phyloP scores from a whole-genome alignment of 345 rosid genomes.

The Aethionema arabicum region DNA sequence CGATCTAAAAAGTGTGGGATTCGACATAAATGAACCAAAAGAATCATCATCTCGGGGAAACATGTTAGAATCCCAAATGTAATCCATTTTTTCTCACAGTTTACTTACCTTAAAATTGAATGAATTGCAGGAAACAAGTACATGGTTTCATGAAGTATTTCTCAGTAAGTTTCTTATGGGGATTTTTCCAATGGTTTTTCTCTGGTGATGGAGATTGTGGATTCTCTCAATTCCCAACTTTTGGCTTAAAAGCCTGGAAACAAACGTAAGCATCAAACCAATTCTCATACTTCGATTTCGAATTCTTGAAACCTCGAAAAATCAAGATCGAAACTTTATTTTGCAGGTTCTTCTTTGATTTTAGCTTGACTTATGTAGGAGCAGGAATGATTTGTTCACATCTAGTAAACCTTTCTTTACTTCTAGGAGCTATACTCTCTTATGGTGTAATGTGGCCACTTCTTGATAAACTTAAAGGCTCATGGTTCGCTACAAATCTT shows the following conservation, averaged over 20 bases:
- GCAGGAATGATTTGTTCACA: conserved; percentile 96
- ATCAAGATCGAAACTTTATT: not conserved
- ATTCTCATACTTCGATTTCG: no score
- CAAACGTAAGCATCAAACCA: conserved; percentile 56
- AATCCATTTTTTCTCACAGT: not conserved
- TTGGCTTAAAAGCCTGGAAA: conserved; percentile 83
- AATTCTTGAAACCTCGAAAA: no score
- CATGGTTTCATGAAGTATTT: conserved; percentile 71
- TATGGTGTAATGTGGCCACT: conserved; percentile 93
- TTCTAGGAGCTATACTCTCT: conserved; percentile 80
- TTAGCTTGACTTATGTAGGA: conserved; percentile 79
- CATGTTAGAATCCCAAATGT: no score
- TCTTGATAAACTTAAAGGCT: conserved; percentile 60
- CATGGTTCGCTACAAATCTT: conserved; percentile 65
- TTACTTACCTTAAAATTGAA: not conserved
- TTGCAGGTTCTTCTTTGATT: conserved; percentile 82
- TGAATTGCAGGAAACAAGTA: conserved; percentile 65
- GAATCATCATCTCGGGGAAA: no score
- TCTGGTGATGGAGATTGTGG: conserved; percentile 66
- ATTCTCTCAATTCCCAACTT: conserved; percentile 78
- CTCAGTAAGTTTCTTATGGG: conserved; percentile 85
- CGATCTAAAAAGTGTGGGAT: no score
- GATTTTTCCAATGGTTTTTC: conserved; percentile 88
- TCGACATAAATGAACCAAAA: no score
- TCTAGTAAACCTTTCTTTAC: conserved; percentile 80